Evolutionary conservation across 208 protist genomes (phyloP).

Genomic region (Trypanosomatidae sp.): DNA sequence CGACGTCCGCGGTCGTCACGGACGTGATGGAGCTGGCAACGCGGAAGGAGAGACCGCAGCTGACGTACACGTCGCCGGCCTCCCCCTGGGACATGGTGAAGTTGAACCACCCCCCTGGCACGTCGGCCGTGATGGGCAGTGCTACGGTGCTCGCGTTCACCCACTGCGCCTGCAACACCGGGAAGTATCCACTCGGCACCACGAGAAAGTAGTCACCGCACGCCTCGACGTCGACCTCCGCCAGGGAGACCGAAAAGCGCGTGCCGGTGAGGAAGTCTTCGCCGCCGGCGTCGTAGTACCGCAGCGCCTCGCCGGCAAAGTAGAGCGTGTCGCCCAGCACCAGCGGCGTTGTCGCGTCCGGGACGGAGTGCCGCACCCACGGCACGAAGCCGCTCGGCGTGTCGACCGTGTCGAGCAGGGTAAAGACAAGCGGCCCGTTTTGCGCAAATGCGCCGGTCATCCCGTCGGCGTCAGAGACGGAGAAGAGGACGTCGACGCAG

Average conservation of each 20-base stretch:
- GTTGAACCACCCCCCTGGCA: slow-evolving; percentile 41
- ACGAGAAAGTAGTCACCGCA: slow-evolving; percentile 11
- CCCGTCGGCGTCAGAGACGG: slow-evolving; percentile 3
- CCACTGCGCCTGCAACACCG: slow-evolving; percentile 12
- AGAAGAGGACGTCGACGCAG: slow-evolving; percentile 40
- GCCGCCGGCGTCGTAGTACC: slow-evolving; percentile 21
- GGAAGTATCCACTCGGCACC: slow-evolving; percentile 3
- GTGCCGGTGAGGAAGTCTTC: slow-evolving; percentile 9
- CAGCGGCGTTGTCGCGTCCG: neutral
- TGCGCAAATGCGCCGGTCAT: slow-evolving; percentile 13
- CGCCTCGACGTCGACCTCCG: slow-evolving; percentile 1
- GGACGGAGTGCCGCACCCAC: neutral
- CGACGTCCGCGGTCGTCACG: slow-evolving; percentile 30
- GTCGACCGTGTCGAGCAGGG: slow-evolving; percentile 29
- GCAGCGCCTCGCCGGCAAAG: slow-evolving; percentile 23
- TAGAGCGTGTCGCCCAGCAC: slow-evolving; percentile 22
- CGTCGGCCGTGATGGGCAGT: slow-evolving; percentile 28
- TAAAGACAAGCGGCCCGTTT: slow-evolving; percentile 32
- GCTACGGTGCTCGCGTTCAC: slow-evolving; percentile 31
- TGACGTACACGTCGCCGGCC: slow-evolving; percentile 24
- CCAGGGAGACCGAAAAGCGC: slow-evolving; percentile 25
- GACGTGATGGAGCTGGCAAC: slow-evolving; percentile 21
- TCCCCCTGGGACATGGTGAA: slow-evolving; percentile 31
- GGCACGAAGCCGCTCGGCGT: slow-evolving; percentile 17
- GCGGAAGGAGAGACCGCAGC: slow-evolving; percentile 34